Base-by-base conservation (phyloP, 495 filamentous ascomycete genomes). In the Hypoxylon lienhwacheense region DNA sequence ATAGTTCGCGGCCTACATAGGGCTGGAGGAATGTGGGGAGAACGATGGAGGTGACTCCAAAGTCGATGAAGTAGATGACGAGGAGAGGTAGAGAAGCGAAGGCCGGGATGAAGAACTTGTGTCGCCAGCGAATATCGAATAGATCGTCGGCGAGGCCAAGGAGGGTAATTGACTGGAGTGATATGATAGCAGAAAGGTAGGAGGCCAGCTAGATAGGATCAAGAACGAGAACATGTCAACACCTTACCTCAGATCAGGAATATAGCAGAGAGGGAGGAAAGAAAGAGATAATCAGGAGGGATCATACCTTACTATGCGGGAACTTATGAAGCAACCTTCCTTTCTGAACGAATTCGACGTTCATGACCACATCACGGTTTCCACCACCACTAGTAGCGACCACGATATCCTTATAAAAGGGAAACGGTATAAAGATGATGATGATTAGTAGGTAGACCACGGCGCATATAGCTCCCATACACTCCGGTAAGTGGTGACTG, bases 321-420 rank as follows among this genome's bases (percentile, higher is more conserved):
- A 99, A 99, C 36, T 87, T 76, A 70, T 97, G 93, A 39, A 96
- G 74, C 48, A 88, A 82, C 39, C 91, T 82, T 21, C 90, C 91
- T 34, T 76, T 82, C 66, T 95, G 82, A 26, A 91, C 81, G 48
- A 87, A 77, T 54, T 84, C 76, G 7, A 77, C 68, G 41, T 80
- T 74, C 59, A 88, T 68, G 7, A 93, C 85, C 12, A 91, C 81
- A 71, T 97, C 91, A 39, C 88, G 77, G 68, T 96, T 96, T 11
- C 91, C 92, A 49, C 90, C 92, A 48, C 91, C 93, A 52, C 90
- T 93, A 14, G 95, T 97, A 14, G 90, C 90, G n/a, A 87, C 86
- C 15, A 97, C 91, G 53, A 99, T 93, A 64, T 99, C 91, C 70
- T 95, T 92, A 74, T 96, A 97, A 71, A 99, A 97, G 2, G 90